Percentiles rank a stretch among this genome's conserved stretches.
These are phyloP conservation scores for Penicilliopsis zonata DNA, from an alignment of 495 filamentous ascomycete genomes.

Conservation along the genomic window DNA sequence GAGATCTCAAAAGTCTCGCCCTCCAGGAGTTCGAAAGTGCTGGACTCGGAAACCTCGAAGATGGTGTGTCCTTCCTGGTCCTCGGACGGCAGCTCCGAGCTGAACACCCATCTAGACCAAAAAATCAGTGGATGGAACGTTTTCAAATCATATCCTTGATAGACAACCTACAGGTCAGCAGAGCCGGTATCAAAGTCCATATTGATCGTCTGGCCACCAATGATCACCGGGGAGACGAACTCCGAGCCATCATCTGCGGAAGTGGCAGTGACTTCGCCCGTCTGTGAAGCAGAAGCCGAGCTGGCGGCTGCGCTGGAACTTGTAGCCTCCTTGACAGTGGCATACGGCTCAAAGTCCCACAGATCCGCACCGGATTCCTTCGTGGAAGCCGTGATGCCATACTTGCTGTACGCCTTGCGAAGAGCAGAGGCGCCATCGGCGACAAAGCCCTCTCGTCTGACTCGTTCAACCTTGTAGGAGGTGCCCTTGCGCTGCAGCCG, in stretches of 20 bases:
- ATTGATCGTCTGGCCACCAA: conserved; percentile 63
- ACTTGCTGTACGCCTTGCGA: conserved; percentile 52
- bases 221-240: conserved; percentile 57
- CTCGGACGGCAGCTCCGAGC: conserved; percentile 39
- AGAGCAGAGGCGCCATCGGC: conserved; percentile 45
- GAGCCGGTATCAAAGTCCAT: conserved; percentile 80
- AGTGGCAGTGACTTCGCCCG: conserved; percentile 47
- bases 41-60: conserved; percentile 51
- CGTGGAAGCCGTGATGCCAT: conserved; percentile 29
- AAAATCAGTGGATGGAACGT: neutral
- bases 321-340: conserved; percentile 13
- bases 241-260: conserved; percentile 52
- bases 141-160: conserved; percentile 1
- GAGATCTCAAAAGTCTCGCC: conserved; percentile 49
- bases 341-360: conserved; percentile 25
- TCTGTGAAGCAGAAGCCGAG: conserved; percentile 16
- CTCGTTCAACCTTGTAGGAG: conserved; percentile 49
- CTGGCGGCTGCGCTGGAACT: conserved; percentile 8
- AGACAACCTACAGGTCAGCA: conserved; percentile 60
- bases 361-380: conserved; percentile 19
- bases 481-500: conserved; percentile 15
- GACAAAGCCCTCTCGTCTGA: conserved; percentile 39
- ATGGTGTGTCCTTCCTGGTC: conserved; percentile 39
- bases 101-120: conserved; percentile 59
- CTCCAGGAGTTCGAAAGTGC: conserved; percentile 33